Conservation (phyloP, 306 rosid genomes). For the Prunus campanulata region DNA sequence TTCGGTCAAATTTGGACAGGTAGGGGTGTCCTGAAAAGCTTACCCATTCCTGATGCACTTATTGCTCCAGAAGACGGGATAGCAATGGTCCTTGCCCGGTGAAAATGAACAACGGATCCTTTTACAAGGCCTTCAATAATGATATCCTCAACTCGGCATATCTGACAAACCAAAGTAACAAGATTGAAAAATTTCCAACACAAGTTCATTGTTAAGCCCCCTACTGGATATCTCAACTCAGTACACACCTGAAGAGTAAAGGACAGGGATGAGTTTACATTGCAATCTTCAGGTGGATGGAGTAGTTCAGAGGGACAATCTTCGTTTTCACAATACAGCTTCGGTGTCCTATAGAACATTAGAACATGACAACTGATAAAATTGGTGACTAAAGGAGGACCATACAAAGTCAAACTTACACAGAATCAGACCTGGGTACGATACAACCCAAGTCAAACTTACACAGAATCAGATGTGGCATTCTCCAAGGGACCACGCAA, state of each 20-base stretch:
- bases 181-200: constrained; percentile 16
- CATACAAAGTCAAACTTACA: constrained; percentile 49
- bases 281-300: constrained; percentile 98
- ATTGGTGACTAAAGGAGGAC: constrained; percentile 17
- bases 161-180: constrained; percentile 48
- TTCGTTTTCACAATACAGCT: constrained; percentile 67
- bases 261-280: constrained; percentile 87
- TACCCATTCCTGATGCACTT: constrained; percentile 96
- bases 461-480: constrained; percentile 73
- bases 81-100: constrained; percentile 85
- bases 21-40: constrained; percentile 3
- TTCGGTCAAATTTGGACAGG: background rate
- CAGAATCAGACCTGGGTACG: constrained; percentile 25
- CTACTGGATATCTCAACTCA: constrained; percentile 19
- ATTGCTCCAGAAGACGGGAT: constrained; percentile 76
- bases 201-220: constrained; percentile 15
- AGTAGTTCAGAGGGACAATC: constrained; percentile 78
- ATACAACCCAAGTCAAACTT: constrained; percentile 40
- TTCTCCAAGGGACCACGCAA: constrained; percentile 95
- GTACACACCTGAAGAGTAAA: constrained; percentile 87
- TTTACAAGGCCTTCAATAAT: constrained; percentile 82
- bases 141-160: constrained; percentile 94
- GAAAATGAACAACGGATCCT: constrained; percentile 97
- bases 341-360: constrained; percentile 68
- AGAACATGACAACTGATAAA: constrained; percentile 25